Evolutionary conservation across 2,329 filamentous ascomycete species (phyloP).

Genomic region (Talaromyces sp.): DNA sequence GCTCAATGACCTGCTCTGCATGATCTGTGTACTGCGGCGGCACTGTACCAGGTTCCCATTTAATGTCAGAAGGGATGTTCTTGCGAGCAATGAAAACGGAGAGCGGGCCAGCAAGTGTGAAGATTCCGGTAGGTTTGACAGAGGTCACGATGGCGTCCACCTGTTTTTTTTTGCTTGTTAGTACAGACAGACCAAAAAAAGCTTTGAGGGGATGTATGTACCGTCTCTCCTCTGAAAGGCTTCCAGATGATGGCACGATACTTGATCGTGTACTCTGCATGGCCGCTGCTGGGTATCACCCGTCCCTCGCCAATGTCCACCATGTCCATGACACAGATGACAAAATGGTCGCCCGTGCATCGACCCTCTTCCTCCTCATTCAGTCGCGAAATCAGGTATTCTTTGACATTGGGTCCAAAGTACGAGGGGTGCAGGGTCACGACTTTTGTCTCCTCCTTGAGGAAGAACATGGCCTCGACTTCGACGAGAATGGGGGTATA

Average conservation of each 20-base stretch:
- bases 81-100: slow-evolving; percentile 52
- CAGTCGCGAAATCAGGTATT: slow-evolving; percentile 82
- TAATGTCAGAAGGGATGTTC: slow-evolving; percentile 78
- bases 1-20: slow-evolving; percentile 87
- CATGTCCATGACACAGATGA: slow-evolving; percentile 95
- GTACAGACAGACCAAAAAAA: slow-evolving; percentile 16
- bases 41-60: slow-evolving; percentile 90
- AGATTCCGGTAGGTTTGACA: slow-evolving; percentile 86
- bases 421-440: slow-evolving; percentile 95
- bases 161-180: slow-evolving; percentile 44
- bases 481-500: not conserved
- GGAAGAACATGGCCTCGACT: slow-evolving; percentile 78
- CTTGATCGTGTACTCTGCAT: slow-evolving; percentile 89
- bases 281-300: slow-evolving; percentile 82
- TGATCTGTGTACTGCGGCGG: slow-evolving; percentile 97
- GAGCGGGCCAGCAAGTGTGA: slow-evolving; percentile 43
- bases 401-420: slow-evolving; percentile 89
- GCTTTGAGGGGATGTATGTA: slow-evolving; percentile 45
- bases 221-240: slow-evolving; percentile 96
- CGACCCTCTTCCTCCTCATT: slow-evolving; percentile 91
- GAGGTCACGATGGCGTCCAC: slow-evolving; percentile 90
- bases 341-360: slow-evolving; percentile 92
- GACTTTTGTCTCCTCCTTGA: slow-evolving; percentile 91
- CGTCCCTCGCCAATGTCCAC: slow-evolving; percentile 91
- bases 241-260: slow-evolving; percentile 97